Evolutionary conservation across 1,139 yeast genomes (phyloP), one percentile per base, ranked within the genome.

Genomic region (Pichia sp.): DNA sequence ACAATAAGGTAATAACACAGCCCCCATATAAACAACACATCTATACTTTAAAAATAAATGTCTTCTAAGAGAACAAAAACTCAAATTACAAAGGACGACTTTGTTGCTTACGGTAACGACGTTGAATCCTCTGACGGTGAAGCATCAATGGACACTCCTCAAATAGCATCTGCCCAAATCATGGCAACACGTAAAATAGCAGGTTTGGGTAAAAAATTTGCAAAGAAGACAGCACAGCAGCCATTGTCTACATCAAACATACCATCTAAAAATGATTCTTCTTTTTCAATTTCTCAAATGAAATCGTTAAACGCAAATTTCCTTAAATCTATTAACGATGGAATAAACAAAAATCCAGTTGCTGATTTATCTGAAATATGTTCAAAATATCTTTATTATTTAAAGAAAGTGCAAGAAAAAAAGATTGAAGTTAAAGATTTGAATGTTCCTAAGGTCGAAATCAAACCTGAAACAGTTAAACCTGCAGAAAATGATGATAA

Each of bases 271-370:
- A 31, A 31, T 9, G 54, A 63, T 23, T 62, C 55, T 5, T 13
- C 14, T 29, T 25, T 19, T 11, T 4, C 20, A 41, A 57, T 65
- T 31, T 64, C 62, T 14, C 76, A 77, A 53, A 58, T 79, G 28
- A 75, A 71, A 53, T 94, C 95, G 1, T 69, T 87, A 56, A 86
- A 86, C 58, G 73, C 75, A 21, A 76, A 72, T 46, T 82, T 87
- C 51, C 63, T 75, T 23, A 68, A 69, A 18, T 66, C 76, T 24
- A 59, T 87, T 35, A 64, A 64, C 27, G 62, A 65, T 27, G 64
- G 73, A 22, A 60, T 70, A 35, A 52, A 56, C 1, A 62, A 65
- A 4, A 74, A 76, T 47, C 71, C 80, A 0, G 65, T 76, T 18
- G 80, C 74, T 1, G 77, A 84, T 52, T 74, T 84, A 56, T 63